A percentile compares a stretch with the other conserved stretches of the same genome.
Evolutionary conservation across 305 asterid genomes (phyloP).

Genomic region (Rubia peregrina): DNA sequence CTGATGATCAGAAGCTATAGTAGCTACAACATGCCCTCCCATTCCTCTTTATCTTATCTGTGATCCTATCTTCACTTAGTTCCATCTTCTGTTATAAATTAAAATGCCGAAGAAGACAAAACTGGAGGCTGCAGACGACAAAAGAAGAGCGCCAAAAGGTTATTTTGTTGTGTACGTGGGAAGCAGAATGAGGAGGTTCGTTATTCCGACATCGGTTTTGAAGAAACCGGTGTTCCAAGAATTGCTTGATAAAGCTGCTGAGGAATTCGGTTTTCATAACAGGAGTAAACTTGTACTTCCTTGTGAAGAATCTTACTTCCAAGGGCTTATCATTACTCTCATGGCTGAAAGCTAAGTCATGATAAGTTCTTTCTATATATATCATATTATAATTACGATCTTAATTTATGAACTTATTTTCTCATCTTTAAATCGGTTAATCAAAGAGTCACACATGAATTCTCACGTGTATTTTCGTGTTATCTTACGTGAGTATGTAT

Average conservation of each 20-base stretch:
- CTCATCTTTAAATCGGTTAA: no score
- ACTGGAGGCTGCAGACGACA: slow-evolving; percentile 10
- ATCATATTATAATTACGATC: no score
- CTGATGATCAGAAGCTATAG: no score
- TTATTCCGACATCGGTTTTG: slow-evolving; percentile 48
- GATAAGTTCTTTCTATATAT: neutral
- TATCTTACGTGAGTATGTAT: no score
- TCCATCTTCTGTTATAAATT: neutral
- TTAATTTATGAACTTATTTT: no score
- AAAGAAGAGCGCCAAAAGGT: slow-evolving; percentile 50
- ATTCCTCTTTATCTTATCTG: neutral
- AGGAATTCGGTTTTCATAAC: slow-evolving; percentile 22
- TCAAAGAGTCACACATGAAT: no score
- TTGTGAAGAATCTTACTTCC: slow-evolving; percentile 50
- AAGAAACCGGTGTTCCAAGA: slow-evolving; percentile 45
- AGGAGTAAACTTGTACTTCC: slow-evolving; percentile 42
- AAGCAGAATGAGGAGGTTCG: slow-evolving; percentile 45
- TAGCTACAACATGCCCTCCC: neutral
- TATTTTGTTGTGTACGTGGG: slow-evolving; percentile 84
- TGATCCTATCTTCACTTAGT: neutral
- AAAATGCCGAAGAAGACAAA: slow-evolving; percentile 7
- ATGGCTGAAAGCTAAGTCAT: neutral
- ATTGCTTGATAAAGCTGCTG: slow-evolving; percentile 58
- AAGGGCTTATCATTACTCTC: slow-evolving; percentile 19
- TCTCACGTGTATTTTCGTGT: no score